Conservation (phyloP, 2,329 filamentous ascomycete species). For the Neopestalotiopsis clavispora region DNA sequence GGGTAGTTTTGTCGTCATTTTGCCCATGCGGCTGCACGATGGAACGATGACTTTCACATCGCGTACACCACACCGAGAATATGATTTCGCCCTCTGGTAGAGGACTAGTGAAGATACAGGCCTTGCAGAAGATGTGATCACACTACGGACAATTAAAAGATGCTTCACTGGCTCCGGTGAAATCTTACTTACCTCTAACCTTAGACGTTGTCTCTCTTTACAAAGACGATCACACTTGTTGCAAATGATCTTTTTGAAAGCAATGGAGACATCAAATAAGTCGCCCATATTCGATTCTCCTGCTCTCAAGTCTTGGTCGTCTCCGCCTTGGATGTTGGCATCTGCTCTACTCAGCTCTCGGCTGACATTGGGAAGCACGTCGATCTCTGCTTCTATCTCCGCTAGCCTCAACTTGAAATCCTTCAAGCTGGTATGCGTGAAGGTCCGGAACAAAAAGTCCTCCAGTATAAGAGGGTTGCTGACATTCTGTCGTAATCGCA, state of each 20-base stretch:
- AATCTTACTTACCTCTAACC: background rate
- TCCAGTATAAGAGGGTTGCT: background rate
- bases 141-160: background rate
- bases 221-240: background rate
- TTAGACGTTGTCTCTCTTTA: background rate
- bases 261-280: background rate
- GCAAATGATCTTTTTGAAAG: background rate
- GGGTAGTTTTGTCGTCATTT: background rate
- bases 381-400: background rate
- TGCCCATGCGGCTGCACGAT: background rate
- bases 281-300: background rate
- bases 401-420: background rate
- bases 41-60: background rate
- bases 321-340: background rate
- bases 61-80: background rate
- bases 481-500: background rate
- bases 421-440: background rate
- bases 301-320: background rate
- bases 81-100: background rate
- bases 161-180: background rate
- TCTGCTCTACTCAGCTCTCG: background rate
- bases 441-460: background rate
- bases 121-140: background rate
- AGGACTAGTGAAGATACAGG: background rate
- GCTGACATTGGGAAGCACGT: background rate